A percentile compares a stretch with the other conserved stretches of the same genome.
Conservation (phyloP, 2,329 filamentous ascomycete species). For the Cladobotryum protrusum region DNA sequence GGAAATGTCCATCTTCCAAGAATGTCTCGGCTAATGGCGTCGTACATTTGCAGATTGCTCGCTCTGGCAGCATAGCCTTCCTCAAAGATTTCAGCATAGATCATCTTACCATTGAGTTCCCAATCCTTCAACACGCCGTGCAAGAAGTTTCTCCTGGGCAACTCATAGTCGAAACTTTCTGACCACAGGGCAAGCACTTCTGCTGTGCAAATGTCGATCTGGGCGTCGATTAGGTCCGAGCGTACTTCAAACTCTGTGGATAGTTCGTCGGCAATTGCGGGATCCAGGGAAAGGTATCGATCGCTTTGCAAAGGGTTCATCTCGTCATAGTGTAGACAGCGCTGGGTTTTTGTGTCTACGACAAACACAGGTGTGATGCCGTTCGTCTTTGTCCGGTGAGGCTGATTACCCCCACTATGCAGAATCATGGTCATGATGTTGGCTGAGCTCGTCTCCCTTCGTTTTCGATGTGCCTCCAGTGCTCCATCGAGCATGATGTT, state of each 20-base stretch:
- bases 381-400: conserved; percentile 71
- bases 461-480: conserved; percentile 70
- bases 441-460: conserved; percentile 78
- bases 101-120: conserved; percentile 94
- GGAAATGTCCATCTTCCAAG: conserved; percentile 83
- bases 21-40: conserved; percentile 82
- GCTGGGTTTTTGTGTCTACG: conserved; percentile 69
- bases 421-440: conserved; percentile 97
- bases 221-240: conserved; percentile 84
- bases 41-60: conserved; percentile 81
- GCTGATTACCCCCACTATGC: conserved; percentile 62
- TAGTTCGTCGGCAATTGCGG: conserved; percentile 67
- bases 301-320: conserved; percentile 63
- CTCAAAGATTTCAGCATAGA: conserved; percentile 80
- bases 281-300: conserved; percentile 65
- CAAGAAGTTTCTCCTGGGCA: conserved; percentile 80
- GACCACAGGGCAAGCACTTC: conserved; percentile 94
- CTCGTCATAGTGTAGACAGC: conserved; percentile 93
- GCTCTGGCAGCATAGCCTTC: conserved; percentile 83
- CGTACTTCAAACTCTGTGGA: conserved; percentile 72
- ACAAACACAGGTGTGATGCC: conserved; percentile 78
- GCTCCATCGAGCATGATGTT: conserved; percentile 80
- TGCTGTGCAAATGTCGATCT: conserved; percentile 95
- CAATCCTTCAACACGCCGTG: conserved; percentile 93
- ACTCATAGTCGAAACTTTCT: conserved; percentile 95